A percentile compares a stretch with the other conserved stretches of the same genome.
Evolutionary conservation across 2,329 filamentous ascomycete genomes (phyloP).

Genomic region (Calonectria hawksworthii): DNA sequence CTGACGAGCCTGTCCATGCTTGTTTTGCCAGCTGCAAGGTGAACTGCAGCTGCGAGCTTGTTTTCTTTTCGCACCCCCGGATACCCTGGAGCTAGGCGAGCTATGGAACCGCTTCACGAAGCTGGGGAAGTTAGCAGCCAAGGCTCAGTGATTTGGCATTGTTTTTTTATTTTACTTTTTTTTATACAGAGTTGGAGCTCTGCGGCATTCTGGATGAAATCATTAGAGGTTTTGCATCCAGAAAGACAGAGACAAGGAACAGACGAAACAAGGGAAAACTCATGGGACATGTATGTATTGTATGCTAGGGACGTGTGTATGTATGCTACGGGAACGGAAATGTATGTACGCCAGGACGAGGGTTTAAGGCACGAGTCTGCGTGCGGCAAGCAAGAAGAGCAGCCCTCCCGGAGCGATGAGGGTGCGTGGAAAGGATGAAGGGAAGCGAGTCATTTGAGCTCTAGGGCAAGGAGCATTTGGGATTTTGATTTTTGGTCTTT

Average conservation of each 20-base stretch:
- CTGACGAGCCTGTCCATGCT: neutral
- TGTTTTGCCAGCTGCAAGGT: neutral
- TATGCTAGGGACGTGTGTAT: slow-evolving; percentile 17
- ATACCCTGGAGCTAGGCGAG: neutral
- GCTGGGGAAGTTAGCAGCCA: neutral
- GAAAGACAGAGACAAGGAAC: neutral
- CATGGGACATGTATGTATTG: slow-evolving; percentile 15
- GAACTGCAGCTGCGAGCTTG: neutral
- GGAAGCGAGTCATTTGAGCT: neutral
- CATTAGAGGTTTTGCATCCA: neutral
- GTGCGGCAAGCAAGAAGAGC: neutral
- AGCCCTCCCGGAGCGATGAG: neutral
- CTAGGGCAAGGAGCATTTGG: neutral
- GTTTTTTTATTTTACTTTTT: neutral
- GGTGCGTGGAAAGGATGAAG: neutral
- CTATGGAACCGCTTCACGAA: neutral
- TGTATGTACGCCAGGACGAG: slow-evolving; percentile 11
- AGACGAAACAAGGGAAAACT: neutral
- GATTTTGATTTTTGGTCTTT: slow-evolving; percentile 1
- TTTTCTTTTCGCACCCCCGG: neutral
- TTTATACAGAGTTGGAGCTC: neutral
- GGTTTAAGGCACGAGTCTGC: slow-evolving; percentile 3
- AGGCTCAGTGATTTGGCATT: neutral
- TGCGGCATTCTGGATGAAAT: neutral
- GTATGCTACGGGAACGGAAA: slow-evolving; percentile 17